Evolutionary conservation across 1,139 yeast genomes (phyloP).

Genomic region (Sugiyamaella sp.): DNA sequence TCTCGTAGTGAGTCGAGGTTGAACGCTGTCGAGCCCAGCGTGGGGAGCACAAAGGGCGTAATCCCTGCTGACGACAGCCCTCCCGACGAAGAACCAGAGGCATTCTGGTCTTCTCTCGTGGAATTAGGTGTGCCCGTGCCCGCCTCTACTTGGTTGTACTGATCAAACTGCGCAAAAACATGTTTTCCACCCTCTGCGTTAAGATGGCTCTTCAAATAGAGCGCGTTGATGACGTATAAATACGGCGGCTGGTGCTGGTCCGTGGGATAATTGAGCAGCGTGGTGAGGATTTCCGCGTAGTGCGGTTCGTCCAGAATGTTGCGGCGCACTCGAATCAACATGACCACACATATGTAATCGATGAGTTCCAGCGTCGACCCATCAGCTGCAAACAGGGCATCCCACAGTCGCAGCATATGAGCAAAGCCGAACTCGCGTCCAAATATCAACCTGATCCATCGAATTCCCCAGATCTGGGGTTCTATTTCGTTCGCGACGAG

Average conservation of each 20-base stretch:
- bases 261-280: conserved; percentile 40
- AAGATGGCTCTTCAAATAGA: conserved; percentile 36
- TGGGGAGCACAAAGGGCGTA: conserved; percentile 23
- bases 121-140: neutral
- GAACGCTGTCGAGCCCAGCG: conserved; percentile 24
- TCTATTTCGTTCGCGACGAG: conserved; percentile 53
- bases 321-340: conserved; percentile 40
- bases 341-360: conserved; percentile 41
- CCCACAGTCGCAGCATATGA: conserved; percentile 43
- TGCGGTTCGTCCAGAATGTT: conserved; percentile 33
- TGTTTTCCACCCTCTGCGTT: conserved; percentile 37
- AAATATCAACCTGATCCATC: conserved; percentile 56
- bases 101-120: neutral
- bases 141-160: conserved; percentile 1
- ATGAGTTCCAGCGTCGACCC: conserved; percentile 38
- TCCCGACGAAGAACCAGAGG: conserved; percentile 16
- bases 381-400: conserved; percentile 44
- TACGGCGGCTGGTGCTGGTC: conserved; percentile 23
- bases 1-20: conserved; percentile 31
- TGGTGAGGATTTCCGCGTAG: conserved; percentile 39
- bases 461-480: conserved; percentile 62
- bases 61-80: conserved; percentile 8
- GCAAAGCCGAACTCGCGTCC: conserved; percentile 51
- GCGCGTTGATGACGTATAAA: conserved; percentile 37
- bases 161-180: conserved; percentile 34